Evolutionary conservation across 768 basidiomycete species (phyloP), one percentile per base, ranked within the genome.

Genomic region (Boletus barrowsii): DNA sequence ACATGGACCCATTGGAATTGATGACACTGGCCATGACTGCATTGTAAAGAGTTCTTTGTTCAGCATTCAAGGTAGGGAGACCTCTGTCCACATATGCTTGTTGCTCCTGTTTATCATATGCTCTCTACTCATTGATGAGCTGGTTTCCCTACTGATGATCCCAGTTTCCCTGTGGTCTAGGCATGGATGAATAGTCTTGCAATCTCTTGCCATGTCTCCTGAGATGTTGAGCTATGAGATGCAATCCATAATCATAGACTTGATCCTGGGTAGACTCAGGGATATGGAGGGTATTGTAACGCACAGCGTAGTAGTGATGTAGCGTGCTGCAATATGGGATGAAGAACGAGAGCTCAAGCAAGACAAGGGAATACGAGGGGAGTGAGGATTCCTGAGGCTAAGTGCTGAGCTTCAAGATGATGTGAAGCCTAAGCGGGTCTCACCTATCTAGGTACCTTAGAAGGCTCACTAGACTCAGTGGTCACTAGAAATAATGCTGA

Each of bases 51-150:
- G 9, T 18, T 5, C 41, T 22, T 9, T 50, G 49, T 6, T 50
- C 4, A 4, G 6, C 11, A 42, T 50, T 50, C 3, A 44, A 8
- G 8, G 42, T 44, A n/a, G 42, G 17, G 1, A 44, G 9, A 5
- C 14, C 29, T 29, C 9, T 17, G 9, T 44, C 26, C 3, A 44
- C 29, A 44, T 30, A 29, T 18, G 1, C 4, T 13, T 40, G n/a
- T 13, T n/a, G 26, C 7, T 52, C 17, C 5, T 49, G 13, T 2
- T n/a, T 4, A 26, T 49, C 17, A 42, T 55, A 53, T 26, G 37
- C 26, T 3, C 40, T 11, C n/a, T 63, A 61, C 24, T 60, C 46
- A 20, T 48, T 39, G 14, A 68, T 64, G 0, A 66, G 54, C n/a
- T 18, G 39, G 18, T 66, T 66, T n/a, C 47, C 57, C 10, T 55